Conservation (phyloP, 2,329 filamentous ascomycete species). For the Talaromyces sp. region DNA sequence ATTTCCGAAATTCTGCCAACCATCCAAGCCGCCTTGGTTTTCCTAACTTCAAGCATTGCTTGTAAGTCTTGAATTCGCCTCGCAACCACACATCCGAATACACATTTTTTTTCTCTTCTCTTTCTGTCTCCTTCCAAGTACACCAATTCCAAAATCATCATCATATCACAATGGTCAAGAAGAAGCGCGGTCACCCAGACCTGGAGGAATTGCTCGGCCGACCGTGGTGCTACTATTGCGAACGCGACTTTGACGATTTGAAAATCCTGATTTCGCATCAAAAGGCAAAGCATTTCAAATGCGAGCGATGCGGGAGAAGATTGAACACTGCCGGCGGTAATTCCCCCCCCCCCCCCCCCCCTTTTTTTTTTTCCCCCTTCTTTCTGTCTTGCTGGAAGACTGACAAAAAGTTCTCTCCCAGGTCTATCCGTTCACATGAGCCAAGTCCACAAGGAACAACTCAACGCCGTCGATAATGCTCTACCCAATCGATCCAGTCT, state of each 20-base stretch:
- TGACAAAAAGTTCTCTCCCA: conserved; percentile 30
- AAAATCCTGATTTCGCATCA: conserved; percentile 97
- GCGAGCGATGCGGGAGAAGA: conserved; percentile 79
- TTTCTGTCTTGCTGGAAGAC: background rate
- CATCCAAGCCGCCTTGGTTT: background rate
- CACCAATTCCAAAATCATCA: background rate
- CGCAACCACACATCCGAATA: background rate
- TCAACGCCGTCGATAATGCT: conserved; percentile 86
- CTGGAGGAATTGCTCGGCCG: conserved; percentile 82
- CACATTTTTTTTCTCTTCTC: background rate
- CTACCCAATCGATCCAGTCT: conserved; percentile 78
- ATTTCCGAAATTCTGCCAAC: background rate
- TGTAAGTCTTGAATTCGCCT: background rate
- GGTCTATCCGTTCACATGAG: conserved; percentile 96
- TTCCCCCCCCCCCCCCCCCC: no score
- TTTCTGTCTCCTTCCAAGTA: background rate
- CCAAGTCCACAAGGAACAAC: conserved; percentile 93
- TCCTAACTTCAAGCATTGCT: background rate
- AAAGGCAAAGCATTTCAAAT: conserved; percentile 99
- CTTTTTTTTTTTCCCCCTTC: background rate
- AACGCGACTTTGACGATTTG: conserved; percentile 95
- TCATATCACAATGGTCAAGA: conserved; percentile 51
- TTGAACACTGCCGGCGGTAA: conserved; percentile 91
- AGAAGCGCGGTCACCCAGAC: conserved; percentile 80
- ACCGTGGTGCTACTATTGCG: conserved; percentile 99